A percentile compares a stretch with the other conserved stretches of the same genome.
These are phyloP conservation scores for Aquilaria yunnanensis DNA, from an alignment of 345 rosid genomes.

Conservation along the genomic window DNA sequence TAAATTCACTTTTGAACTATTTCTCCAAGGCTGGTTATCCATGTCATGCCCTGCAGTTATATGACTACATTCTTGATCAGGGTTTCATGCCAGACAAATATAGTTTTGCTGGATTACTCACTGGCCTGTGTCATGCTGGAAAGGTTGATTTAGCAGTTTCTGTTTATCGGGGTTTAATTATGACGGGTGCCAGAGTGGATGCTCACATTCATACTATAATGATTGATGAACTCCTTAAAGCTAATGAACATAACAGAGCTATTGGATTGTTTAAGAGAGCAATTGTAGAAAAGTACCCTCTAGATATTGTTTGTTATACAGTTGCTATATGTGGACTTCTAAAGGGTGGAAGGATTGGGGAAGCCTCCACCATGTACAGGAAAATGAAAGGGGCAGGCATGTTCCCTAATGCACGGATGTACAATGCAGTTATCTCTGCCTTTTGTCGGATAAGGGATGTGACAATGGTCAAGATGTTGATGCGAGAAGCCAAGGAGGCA, in stretches of 20 bases:
- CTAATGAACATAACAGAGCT: constrained; percentile 39
- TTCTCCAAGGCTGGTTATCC: constrained; percentile 46
- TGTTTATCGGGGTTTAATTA: constrained; percentile 39
- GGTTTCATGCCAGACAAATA: constrained; percentile 56
- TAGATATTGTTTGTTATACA: constrained; percentile 61
- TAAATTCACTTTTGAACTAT: constrained; percentile 47
- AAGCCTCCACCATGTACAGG: constrained; percentile 36
- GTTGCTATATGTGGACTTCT: constrained; percentile 62
- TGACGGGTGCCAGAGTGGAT: constrained; percentile 27
- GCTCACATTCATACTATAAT: constrained; percentile 61
- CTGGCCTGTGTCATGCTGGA: constrained; percentile 40
- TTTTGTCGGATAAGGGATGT: constrained; percentile 41
- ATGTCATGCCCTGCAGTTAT: constrained; percentile 33
- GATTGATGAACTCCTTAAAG: constrained; percentile 41
- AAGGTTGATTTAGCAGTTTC: constrained; percentile 33
- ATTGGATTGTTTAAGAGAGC: constrained; percentile 42
- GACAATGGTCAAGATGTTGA: constrained; percentile 38
- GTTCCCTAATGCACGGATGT: constrained; percentile 33
- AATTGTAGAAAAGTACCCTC: constrained; percentile 27
- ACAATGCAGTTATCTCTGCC: constrained; percentile 34
- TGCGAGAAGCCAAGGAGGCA: constrained; percentile 42
- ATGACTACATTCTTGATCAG: constrained; percentile 32
- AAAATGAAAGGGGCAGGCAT: constrained; percentile 54
- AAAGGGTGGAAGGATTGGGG: constrained; percentile 36
- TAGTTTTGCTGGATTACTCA: constrained; percentile 47